Conservation (phyloP, 306 rosid genomes). For the Fragaria ananassa region DNA sequence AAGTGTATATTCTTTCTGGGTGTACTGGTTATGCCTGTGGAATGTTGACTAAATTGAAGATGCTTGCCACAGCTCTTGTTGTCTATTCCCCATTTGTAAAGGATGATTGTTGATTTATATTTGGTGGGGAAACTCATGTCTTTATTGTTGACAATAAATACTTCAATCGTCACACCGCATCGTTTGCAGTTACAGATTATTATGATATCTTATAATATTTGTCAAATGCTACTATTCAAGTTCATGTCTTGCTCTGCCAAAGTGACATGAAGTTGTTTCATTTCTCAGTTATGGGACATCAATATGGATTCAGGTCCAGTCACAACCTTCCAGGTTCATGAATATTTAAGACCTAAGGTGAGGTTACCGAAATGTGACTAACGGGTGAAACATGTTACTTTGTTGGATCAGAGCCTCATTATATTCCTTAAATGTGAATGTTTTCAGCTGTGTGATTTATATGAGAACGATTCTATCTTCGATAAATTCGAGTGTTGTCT, state of each 20-base stretch:
- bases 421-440: conserved; percentile 24
- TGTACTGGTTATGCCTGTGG: not conserved
- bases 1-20: not conserved
- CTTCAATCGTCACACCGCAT: not conserved
- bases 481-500: conserved; percentile 96
- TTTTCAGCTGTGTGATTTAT: conserved; percentile 89
- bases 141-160: not conserved
- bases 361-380: conserved; percentile 30
- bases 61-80: not conserved
- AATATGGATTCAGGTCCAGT: conserved; percentile 99
- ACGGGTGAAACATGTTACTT: conserved; percentile 21
- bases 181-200: not conserved
- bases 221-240: not conserved
- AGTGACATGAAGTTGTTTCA: not conserved
- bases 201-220: not conserved
- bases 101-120: not conserved
- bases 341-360: conserved; percentile 94
- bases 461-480: conserved; percentile 95
- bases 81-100: not conserved
- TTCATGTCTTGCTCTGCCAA: too few relatives aligned
- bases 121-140: not conserved
- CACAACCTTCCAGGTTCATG: conserved; percentile 91
- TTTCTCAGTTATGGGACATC: conserved; percentile 94
- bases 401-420: conserved; percentile 18
- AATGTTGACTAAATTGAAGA: not conserved